Percentiles rank a stretch among this genome's conserved stretches.
These are phyloP conservation scores for Quillaja saponaria DNA, from an alignment of 306 rosid genomes.

Conservation along the genomic window DNA sequence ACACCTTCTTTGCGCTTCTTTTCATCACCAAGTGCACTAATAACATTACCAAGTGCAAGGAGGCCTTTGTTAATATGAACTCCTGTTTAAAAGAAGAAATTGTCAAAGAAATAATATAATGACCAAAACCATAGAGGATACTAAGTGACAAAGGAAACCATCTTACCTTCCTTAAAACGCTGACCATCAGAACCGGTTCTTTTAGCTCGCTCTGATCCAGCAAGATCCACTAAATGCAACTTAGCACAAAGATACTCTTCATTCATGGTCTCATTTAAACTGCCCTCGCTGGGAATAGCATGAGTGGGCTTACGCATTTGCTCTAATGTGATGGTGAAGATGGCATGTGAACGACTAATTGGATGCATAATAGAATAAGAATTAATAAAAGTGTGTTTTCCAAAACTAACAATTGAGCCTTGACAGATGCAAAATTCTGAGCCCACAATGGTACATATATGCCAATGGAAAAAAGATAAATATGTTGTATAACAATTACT, in stretches of 20 bases:
- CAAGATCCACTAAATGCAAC: slow-evolving; percentile 97
- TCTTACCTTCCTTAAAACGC: slow-evolving; percentile 95
- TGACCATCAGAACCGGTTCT: slow-evolving; percentile 99
- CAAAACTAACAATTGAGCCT: slow-evolving; percentile 24
- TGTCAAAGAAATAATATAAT: slow-evolving; percentile 27
- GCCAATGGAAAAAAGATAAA: no score
- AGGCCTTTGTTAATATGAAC: slow-evolving; percentile 98
- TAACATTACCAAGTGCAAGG: slow-evolving; percentile 98
- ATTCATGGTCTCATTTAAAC: slow-evolving; percentile 53
- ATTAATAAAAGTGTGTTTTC: slow-evolving; percentile 31
- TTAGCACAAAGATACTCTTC: slow-evolving; percentile 95
- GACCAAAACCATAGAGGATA: slow-evolving; percentile 11
- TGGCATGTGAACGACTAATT: slow-evolving; percentile 96
- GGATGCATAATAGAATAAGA: slow-evolving; percentile 32
- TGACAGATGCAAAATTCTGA: slow-evolving; percentile 21
- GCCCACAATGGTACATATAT: not conserved
- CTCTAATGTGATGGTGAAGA: slow-evolving; percentile 97
- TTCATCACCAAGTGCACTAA: slow-evolving; percentile 99
- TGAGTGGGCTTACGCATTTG: slow-evolving; percentile 78
- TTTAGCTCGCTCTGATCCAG: slow-evolving; percentile 99
- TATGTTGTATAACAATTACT: no score
- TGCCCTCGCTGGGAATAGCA: slow-evolving; percentile 44
- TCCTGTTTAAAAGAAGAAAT: slow-evolving; percentile 57
- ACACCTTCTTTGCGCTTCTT: slow-evolving; percentile 95
- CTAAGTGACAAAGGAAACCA: slow-evolving; percentile 16